Evolutionary conservation across 257 asterid species (phyloP).

Genomic region (Knoxia roxburghii): DNA sequence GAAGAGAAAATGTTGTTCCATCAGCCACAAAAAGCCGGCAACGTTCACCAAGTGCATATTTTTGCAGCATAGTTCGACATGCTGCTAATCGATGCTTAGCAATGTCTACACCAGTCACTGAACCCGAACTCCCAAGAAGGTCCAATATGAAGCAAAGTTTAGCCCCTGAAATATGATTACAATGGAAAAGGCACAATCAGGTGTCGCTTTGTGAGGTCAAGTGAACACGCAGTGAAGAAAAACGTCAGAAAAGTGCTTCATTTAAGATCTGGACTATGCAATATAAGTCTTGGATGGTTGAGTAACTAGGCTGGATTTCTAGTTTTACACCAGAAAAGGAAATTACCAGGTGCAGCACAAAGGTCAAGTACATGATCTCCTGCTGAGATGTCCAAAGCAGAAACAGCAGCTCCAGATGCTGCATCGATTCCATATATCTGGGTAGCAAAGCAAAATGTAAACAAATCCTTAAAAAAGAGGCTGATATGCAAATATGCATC

Average conservation of each 20-base stretch:
- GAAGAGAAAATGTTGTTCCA: constrained; percentile 75
- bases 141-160: constrained; percentile 88
- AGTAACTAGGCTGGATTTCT: not conserved
- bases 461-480: not conserved
- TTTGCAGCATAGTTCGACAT: constrained; percentile 77
- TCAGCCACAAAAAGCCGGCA: constrained; percentile 95
- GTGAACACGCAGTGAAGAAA: not conserved
- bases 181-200: constrained; percentile 14
- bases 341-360: constrained; percentile 92
- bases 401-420: constrained; percentile 96
- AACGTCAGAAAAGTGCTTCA: not conserved
- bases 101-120: constrained; percentile 86
- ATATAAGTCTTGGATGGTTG: not conserved
- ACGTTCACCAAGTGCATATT: constrained; percentile 65
- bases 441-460: constrained; percentile 17
- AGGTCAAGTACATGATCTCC: constrained; percentile 95
- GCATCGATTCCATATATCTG: constrained; percentile 99
- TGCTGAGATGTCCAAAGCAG: constrained; percentile 59
- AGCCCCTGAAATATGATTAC: constrained; percentile 58
- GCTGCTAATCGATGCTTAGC: constrained; percentile 93
- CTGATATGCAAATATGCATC: not conserved
- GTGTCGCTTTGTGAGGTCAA: not conserved
- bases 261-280: not conserved
- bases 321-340: constrained; percentile 1
- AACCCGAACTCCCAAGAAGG: constrained; percentile 75